Evolutionary conservation across 177 flowering plant species (phyloP).

Genomic region (Telopea speciosissima): DNA sequence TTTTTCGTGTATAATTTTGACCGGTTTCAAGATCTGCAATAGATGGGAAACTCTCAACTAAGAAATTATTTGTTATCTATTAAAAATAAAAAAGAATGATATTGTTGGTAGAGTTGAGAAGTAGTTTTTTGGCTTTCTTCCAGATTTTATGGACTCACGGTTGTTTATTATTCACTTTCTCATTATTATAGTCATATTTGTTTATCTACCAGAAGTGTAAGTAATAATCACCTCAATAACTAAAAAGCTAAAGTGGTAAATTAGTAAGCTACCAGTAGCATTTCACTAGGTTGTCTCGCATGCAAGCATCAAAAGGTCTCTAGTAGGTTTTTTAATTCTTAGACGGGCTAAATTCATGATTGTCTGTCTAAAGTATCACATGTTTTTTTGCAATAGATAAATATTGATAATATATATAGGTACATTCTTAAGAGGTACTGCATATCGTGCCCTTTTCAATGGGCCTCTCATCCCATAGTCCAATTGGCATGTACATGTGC

Average conservation of each 20-base stretch:
- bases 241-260: too few species aligned
- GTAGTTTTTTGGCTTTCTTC: too few species aligned
- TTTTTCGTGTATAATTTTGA: too few species aligned
- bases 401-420: too few species aligned
- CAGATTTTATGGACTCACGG: not conserved
- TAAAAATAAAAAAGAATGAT: too few species aligned
- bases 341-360: not conserved
- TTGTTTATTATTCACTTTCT: not conserved
- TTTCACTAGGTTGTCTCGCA: not conserved
- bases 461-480: too few species aligned
- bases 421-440: not conserved
- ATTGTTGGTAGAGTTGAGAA: too few species aligned
- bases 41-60: too few species aligned
- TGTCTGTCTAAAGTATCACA: not conserved
- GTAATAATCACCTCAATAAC: not conserved
- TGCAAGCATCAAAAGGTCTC: not conserved
- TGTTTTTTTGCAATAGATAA: too few species aligned
- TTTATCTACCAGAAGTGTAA: not conserved
- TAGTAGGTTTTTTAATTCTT: not conserved
- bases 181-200: not conserved
- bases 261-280: not conserved
- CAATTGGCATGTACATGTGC: not conserved
- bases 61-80: too few species aligned
- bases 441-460: not conserved
- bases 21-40: too few species aligned